Evolutionary conservation across 768 basidiomycete genomes (phyloP).

Genomic region (Pleurotus tuber-regium): DNA sequence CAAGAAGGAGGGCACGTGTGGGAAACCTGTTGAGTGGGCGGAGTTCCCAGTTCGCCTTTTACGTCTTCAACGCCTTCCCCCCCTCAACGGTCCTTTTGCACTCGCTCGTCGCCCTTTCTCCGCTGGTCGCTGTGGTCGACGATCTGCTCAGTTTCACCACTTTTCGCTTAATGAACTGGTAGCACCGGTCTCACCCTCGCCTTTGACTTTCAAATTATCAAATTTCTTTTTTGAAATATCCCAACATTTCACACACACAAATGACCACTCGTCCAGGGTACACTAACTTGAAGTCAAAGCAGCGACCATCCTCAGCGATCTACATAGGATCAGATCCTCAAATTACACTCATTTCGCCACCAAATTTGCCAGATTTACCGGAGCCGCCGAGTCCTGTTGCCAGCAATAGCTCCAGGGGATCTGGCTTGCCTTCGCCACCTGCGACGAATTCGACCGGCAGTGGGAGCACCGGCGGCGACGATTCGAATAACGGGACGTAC

Average conservation of each 20-base stretch:
- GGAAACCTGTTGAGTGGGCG: too few relatives aligned
- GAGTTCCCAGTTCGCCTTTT: not conserved
- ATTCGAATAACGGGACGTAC: conserved; percentile 21
- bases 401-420: conserved; percentile 42
- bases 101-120: conserved; percentile 5
- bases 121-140: conserved; percentile 17
- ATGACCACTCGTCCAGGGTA: conserved; percentile 51
- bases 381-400: conserved; percentile 65
- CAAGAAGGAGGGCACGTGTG: not conserved
- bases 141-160: conserved; percentile 12
- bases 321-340: conserved; percentile 49
- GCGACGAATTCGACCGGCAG: conserved; percentile 85
- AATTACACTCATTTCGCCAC: conserved; percentile 33
- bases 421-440: conserved; percentile 80
- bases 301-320: conserved; percentile 61
- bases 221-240: too few relatives aligned
- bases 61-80: not conserved
- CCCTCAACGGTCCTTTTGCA: not conserved
- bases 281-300: conserved; percentile 36
- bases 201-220: not conserved
- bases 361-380: conserved; percentile 63
- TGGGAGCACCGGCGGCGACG: conserved; percentile 67
- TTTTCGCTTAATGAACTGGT: conserved; percentile 10
- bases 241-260: conserved; percentile 14
- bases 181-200: not conserved